A percentile compares a stretch with the other conserved stretches of the same genome.
Conservation (phyloP, 2,329 filamentous ascomycete genomes). For the Hymenoscyphus fructigenus region DNA sequence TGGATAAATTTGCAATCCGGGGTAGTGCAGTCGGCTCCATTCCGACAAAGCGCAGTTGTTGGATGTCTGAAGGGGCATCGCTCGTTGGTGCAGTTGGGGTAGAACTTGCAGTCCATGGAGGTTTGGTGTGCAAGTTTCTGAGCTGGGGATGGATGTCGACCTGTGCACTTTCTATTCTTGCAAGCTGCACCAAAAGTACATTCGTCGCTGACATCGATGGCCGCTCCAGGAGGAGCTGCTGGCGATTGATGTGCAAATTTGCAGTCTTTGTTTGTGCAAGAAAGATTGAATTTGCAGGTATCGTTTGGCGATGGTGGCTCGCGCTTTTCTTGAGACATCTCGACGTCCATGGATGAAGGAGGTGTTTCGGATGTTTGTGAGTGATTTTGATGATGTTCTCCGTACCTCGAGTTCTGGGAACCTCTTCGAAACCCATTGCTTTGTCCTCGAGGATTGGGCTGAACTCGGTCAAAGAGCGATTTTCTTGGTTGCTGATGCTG, state of each 20-base stretch:
- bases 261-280: slow-evolving; percentile 86
- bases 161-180: slow-evolving; percentile 93
- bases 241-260: slow-evolving; percentile 94
- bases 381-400: slow-evolving; percentile 22
- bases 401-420: slow-evolving; percentile 20
- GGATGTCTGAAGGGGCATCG: slow-evolving; percentile 89
- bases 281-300: slow-evolving; percentile 85
- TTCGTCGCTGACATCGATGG: slow-evolving; percentile 75
- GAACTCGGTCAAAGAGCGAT: slow-evolving; percentile 75
- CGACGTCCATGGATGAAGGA: slow-evolving; percentile 54
- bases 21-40: slow-evolving; percentile 82
- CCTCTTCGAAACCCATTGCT: slow-evolving; percentile 28
- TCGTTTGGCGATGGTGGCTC: slow-evolving; percentile 58
- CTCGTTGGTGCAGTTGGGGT: slow-evolving; percentile 85
- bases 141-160: slow-evolving; percentile 87
- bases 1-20: slow-evolving; percentile 89
- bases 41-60: slow-evolving; percentile 81
- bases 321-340: slow-evolving; percentile 56
- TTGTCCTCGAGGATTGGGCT: slow-evolving; percentile 39
- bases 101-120: slow-evolving; percentile 88
- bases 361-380: slow-evolving; percentile 16
- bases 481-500: slow-evolving; percentile 47
- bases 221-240: slow-evolving; percentile 73
- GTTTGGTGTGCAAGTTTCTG: slow-evolving; percentile 74
- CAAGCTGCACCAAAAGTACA: slow-evolving; percentile 88